A percentile compares a stretch with the other conserved stretches of the same genome.
These are phyloP conservation scores for Strigomonas culicis DNA, from an alignment of 208 protist species.

Conservation along the genomic window DNA sequence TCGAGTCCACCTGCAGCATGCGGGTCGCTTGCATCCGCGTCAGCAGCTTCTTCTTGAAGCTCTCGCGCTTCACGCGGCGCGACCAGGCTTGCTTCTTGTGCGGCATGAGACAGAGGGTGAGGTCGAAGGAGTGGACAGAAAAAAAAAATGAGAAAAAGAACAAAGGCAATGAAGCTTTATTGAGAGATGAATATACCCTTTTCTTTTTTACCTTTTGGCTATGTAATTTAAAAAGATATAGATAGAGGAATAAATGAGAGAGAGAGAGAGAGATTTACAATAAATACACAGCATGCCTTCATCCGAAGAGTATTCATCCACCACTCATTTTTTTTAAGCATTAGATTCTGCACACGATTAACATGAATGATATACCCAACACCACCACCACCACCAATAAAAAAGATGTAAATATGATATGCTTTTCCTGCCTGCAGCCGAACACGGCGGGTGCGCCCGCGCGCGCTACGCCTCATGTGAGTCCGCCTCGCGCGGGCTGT, in stretches of 20 bases:
- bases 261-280: not conserved
- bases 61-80: conserved; percentile 88
- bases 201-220: not conserved
- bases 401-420: not conserved
- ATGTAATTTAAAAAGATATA: not conserved
- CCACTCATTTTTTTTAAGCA: not conserved
- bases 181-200: not conserved
- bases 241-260: conserved; percentile 15
- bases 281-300: too few species aligned
- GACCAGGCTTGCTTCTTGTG: conserved; percentile 87
- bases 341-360: not conserved
- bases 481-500: not conserved
- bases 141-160: conserved; percentile 21
- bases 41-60: conserved; percentile 92
- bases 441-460: too few species aligned
- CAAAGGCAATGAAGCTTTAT: not conserved
- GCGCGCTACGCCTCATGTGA: not conserved
- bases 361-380: too few species aligned
- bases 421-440: not conserved
- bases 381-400: too few species aligned
- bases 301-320: not conserved
- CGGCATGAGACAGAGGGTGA: conserved; percentile 25
- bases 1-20: conserved; percentile 91
- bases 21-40: conserved; percentile 91
- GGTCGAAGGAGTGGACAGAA: conserved; percentile 1